Conservation (phyloP, 306 rosid species). For the Cajanus cajan region DNA sequence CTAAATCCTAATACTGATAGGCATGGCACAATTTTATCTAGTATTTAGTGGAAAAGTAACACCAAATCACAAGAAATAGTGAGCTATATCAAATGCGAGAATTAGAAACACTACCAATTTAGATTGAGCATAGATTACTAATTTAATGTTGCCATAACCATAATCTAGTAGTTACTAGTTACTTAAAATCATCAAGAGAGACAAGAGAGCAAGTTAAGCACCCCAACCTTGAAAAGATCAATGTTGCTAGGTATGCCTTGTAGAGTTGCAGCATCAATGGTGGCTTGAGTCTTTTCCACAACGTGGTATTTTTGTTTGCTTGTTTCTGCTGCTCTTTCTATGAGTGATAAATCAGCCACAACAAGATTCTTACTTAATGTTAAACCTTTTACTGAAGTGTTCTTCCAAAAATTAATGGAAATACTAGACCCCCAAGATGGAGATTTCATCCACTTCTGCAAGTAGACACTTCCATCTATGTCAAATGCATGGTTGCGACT, state of each 20-base stretch:
- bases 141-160: background rate
- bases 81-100: background rate
- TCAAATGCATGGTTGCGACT: slow-evolving; percentile 64
- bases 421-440: slow-evolving; percentile 73
- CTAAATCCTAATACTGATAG: background rate
- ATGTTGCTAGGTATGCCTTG: slow-evolving; percentile 95
- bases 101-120: too few species aligned
- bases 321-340: slow-evolving; percentile 71
- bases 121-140: background rate
- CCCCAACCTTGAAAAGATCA: slow-evolving; percentile 88
- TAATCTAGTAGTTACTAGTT: slow-evolving; percentile 1
- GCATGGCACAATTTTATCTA: background rate
- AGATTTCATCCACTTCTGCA: slow-evolving; percentile 86
- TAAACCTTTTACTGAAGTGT: slow-evolving; percentile 62
- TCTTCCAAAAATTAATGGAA: slow-evolving; percentile 81
- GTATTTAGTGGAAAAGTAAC: background rate
- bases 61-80: background rate
- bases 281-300: slow-evolving; percentile 90
- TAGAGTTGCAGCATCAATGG: slow-evolving; percentile 92
- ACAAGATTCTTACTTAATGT: slow-evolving; percentile 80
- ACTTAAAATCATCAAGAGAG: slow-evolving; percentile 20
- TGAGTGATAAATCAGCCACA: slow-evolving; percentile 70
- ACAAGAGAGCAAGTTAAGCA: slow-evolving; percentile 27
- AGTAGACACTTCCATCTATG: slow-evolving; percentile 89
- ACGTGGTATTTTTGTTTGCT: slow-evolving; percentile 56